These are phyloP conservation scores for Coniella vitis DNA, from an alignment of 2,329 filamentous ascomycete genomes.

Conservation along the genomic window DNA sequence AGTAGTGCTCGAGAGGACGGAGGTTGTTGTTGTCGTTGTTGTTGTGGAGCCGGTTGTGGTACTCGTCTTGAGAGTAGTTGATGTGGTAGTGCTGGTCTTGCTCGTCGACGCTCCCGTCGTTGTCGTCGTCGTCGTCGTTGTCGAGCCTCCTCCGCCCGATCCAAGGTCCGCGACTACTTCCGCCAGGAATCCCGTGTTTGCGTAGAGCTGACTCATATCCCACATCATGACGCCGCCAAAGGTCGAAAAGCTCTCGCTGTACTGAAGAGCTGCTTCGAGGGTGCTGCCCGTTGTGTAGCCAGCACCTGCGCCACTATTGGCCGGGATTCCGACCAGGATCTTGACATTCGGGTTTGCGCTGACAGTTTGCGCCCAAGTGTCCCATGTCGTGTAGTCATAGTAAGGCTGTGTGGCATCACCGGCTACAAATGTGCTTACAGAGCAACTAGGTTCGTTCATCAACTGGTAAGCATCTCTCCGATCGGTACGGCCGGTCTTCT, in stretches of 20 bases:
- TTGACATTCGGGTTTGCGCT: constrained; percentile 55
- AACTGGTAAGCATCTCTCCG: neutral
- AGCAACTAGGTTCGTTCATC: constrained; percentile 34
- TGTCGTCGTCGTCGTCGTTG: constrained; percentile 5
- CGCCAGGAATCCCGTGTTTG: constrained; percentile 50
- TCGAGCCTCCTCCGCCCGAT: constrained; percentile 1
- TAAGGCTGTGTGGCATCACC: constrained; percentile 39
- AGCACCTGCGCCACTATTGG: constrained; percentile 43
- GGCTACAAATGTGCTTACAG: constrained; percentile 42
- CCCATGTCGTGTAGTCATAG: constrained; percentile 60
- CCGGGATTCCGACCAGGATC: constrained; percentile 55
- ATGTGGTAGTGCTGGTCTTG: neutral
- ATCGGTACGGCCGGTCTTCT: no score
- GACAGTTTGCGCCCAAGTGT: constrained; percentile 53
- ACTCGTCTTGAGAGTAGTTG: constrained; percentile 6
- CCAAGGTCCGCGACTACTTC: constrained; percentile 32
- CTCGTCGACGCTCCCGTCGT: constrained; percentile 9
- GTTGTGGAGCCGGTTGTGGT: neutral
- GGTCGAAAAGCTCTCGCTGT: constrained; percentile 46
- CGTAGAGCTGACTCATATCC: constrained; percentile 56
- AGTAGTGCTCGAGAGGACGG: constrained; percentile 7
- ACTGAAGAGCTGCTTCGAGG: constrained; percentile 45
- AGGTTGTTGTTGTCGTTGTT: neutral
- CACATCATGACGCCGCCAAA: constrained; percentile 66
- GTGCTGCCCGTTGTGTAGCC: constrained; percentile 46